Base-by-base conservation (phyloP, 768 basidiomycete genomes). In the Hericium rajendrae region DNA sequence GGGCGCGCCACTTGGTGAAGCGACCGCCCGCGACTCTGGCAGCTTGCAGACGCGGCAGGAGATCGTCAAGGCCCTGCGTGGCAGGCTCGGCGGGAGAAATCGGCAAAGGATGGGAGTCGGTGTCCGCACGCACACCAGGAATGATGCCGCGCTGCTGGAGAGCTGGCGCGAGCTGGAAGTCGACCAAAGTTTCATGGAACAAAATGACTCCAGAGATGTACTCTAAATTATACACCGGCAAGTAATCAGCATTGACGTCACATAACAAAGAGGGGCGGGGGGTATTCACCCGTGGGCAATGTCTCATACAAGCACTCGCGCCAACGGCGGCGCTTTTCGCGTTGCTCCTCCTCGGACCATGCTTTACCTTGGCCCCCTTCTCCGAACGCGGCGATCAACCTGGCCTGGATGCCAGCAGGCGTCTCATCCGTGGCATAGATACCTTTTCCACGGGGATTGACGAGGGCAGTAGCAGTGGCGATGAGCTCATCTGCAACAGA, bases 351-450 rank as follows among this genome's bases (percentile, higher is more conserved):
- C 39, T 73, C 74, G 1, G 70, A 62, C 57, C 62, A 67, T 22
- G 58, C 55, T 54, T 68, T 66, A 37, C 64, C 58, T 46, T 62
- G 53, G 37, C 67, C 63, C 13, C 54, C 66, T 62, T 65, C 59
- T n/a, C 67, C 70, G 38, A 66, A 65, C 2, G 73, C 74, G 52
- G 71, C 68, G n/a, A 69, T 63, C 8, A 80, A 64, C 24, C 73
- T 68, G 2, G 67, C 70, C 38, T 71, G 71, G 43, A 78, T 74
- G 11, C 64, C 72, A 22, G 76, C 71, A n/a, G 76, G 73, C 16
- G 75, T 70, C 60, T 81, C 78, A 59, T 81, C 79, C 9, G 79
- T 80, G 11, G 79, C 79, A 54, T 80, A 80, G 32, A 80, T 75
- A 4, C 78, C 79, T 66, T 74, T 78, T 37, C 78, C 78, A 16